Percentiles rank a stretch among this genome's conserved stretches.
Evolutionary conservation across 2,329 filamentous ascomycete genomes (phyloP).

Genomic region (Verticillium albo-atrum): DNA sequence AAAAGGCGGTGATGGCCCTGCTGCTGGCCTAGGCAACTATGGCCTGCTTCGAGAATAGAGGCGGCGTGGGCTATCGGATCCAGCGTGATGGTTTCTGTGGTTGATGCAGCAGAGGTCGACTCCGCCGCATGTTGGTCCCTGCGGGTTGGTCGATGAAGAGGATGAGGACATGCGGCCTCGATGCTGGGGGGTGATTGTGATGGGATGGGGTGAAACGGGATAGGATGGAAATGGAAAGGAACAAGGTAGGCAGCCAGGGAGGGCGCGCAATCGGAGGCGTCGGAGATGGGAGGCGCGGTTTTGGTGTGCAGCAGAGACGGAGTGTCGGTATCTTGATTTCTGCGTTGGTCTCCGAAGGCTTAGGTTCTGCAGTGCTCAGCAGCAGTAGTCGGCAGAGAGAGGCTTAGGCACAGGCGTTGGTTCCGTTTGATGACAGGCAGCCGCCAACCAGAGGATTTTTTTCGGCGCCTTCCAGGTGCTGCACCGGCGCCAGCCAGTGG

Average conservation of each 20-base stretch:
- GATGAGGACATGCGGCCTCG: constrained; percentile 11
- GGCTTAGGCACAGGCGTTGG: background rate
- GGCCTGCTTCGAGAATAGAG: constrained; percentile 22
- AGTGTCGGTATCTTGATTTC: constrained; percentile 14
- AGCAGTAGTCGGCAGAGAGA: background rate
- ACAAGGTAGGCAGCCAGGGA: background rate
- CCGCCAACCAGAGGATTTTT: background rate
- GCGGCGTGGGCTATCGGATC: constrained; percentile 45
- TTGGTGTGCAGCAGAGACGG: constrained; percentile 4
- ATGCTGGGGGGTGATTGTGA: constrained; percentile 4
- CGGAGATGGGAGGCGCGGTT: constrained; percentile 3
- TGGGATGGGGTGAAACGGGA: constrained; percentile 9
- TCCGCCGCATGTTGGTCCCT: constrained; percentile 51
- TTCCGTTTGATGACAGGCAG: background rate
- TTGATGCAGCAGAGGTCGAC: constrained; percentile 50
- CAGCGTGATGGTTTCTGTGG: constrained; percentile 42
- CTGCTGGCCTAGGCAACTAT: constrained; percentile 13
- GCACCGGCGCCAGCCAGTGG: background rate
- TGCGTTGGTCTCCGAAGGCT: constrained; percentile 4
- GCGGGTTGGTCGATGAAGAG: constrained; percentile 6
- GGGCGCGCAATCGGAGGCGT: background rate
- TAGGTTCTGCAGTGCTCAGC: too few relatives aligned
- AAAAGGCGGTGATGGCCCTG: constrained; percentile 18
- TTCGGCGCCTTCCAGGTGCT: background rate
- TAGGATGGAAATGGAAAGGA: constrained; percentile 2